A percentile compares a stretch with the other conserved stretches of the same genome.
These are phyloP conservation scores for Ogataea degrootiae DNA, from an alignment of 805 yeast species.

Conservation along the genomic window DNA sequence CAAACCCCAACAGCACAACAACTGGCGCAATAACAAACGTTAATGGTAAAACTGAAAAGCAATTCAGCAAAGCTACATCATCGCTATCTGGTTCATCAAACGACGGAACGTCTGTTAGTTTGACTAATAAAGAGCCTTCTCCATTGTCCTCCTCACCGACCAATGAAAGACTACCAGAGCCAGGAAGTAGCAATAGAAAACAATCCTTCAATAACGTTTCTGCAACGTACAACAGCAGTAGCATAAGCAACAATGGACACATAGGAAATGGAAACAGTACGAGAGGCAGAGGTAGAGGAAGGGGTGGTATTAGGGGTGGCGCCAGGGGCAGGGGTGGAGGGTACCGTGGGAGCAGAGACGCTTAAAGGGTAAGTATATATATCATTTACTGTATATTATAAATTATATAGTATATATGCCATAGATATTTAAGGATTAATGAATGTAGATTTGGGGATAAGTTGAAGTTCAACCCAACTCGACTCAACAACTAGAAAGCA, in stretches of 20 bases:
- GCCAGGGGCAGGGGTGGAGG: constrained; percentile 14
- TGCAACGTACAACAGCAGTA: constrained; percentile 2
- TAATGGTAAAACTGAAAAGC: neutral
- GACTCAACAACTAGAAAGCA: no score
- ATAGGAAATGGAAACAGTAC: neutral
- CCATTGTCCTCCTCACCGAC: constrained; percentile 1
- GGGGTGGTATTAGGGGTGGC: constrained; percentile 10
- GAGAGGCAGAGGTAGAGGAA: constrained; percentile 5
- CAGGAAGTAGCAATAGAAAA: neutral
- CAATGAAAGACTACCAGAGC: neutral
- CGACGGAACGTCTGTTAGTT: neutral
- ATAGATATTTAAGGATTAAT: no score
- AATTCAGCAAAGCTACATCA: neutral
- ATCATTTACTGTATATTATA: no score
- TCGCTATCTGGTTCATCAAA: neutral
- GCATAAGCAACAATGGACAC: neutral
- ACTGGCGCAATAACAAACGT: neutral
- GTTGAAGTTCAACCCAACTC: no score
- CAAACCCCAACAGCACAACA: neutral
- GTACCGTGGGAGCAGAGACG: constrained; percentile 1
- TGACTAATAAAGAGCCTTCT: constrained; percentile 1
- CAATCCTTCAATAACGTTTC: constrained; percentile 4
- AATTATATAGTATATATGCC: no score
- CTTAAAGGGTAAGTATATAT: no score
- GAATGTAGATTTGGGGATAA: no score